Percentiles rank a stretch among this genome's conserved stretches.
These are phyloP conservation scores for Elsinoe arachidis DNA, from an alignment of 2,329 filamentous ascomycete genomes.

Conservation along the genomic window DNA sequence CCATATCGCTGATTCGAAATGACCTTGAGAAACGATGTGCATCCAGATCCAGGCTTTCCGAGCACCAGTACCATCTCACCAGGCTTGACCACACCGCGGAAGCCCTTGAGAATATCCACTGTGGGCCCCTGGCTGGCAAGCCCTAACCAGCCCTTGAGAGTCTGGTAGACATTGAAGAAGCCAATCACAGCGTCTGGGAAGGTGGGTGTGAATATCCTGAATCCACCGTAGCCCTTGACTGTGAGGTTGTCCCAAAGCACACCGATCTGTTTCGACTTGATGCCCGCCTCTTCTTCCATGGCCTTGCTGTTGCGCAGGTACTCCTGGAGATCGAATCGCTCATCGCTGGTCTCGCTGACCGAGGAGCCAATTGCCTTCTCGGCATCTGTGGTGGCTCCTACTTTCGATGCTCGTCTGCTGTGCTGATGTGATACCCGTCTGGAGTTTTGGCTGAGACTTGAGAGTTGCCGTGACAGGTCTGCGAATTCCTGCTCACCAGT, in stretches of 20 bases:
- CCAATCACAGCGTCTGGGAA: constrained; percentile 69
- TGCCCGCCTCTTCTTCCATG: constrained; percentile 67
- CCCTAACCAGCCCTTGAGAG: constrained; percentile 40
- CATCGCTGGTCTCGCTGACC: constrained; percentile 35
- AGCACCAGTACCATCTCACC: constrained; percentile 86
- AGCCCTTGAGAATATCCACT: constrained; percentile 63
- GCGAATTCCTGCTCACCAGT: constrained; percentile 63
- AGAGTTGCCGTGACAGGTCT: constrained; percentile 47
- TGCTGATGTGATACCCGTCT: constrained; percentile 36
- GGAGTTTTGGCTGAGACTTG: constrained; percentile 31
- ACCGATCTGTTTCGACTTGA: constrained; percentile 68
- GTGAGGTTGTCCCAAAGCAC: constrained; percentile 72
- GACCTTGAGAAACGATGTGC: constrained; percentile 47
- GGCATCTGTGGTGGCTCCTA: constrained; percentile 39
- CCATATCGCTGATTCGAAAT: constrained; percentile 49
- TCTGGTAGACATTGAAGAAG: constrained; percentile 67
- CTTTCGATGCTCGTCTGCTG: constrained; percentile 39
- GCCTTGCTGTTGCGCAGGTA: constrained; percentile 62
- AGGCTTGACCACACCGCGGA: constrained; percentile 57
- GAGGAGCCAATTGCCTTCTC: constrained; percentile 47
- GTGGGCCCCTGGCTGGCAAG: constrained; percentile 4
- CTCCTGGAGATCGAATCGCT: constrained; percentile 66
- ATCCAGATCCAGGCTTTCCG: constrained; percentile 59
- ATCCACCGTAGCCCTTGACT: constrained; percentile 65
- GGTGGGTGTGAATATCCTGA: constrained; percentile 62